phyloP scores from a whole-genome alignment of 768 basidiomycete genomes.

The Lyophyllum semitale region DNA sequence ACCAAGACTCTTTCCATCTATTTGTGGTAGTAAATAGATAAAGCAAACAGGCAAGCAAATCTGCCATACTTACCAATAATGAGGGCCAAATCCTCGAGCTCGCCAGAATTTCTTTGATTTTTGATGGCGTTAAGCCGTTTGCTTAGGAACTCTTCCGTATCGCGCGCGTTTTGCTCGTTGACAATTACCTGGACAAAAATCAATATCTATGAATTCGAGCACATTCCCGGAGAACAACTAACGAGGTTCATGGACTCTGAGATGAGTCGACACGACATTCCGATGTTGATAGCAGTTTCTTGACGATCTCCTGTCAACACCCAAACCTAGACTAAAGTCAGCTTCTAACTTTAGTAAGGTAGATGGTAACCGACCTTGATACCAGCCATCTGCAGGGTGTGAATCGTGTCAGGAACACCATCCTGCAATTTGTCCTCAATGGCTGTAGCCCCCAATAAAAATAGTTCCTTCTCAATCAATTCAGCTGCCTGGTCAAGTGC shows the following conservation, averaged over 20 bases:
- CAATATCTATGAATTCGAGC: neutral
- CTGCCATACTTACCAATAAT: constrained; percentile 69
- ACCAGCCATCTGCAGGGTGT: constrained; percentile 96
- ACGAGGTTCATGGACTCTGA: constrained; percentile 99
- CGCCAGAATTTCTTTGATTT: constrained; percentile 87
- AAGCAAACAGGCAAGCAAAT: neutral
- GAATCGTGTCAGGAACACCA: constrained; percentile 97
- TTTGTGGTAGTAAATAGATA: constrained; percentile 9
- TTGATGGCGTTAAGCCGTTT: constrained; percentile 92
- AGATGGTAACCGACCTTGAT: constrained; percentile 68
- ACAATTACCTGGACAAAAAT: constrained; percentile 73
- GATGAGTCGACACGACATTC: constrained; percentile 94
- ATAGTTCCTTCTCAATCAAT: constrained; percentile 92
- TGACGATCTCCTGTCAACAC: constrained; percentile 97
- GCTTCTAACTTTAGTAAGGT: neutral
- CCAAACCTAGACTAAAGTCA: constrained; percentile 69
- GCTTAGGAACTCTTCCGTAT: constrained; percentile 82
- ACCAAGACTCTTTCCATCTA: constrained; percentile 93
- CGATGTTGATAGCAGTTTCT: constrained; percentile 99
- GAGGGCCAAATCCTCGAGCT: constrained; percentile 92
- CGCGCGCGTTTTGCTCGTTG: constrained; percentile 83
- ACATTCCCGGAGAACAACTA: constrained; percentile 20
- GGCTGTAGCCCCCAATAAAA: constrained; percentile 93
- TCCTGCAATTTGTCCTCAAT: constrained; percentile 99
- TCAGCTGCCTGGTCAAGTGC: constrained; percentile 95